Evolutionary conservation across 495 filamentous ascomycete genomes (phyloP).

Genomic region (Astrothelium subdiscretum): DNA sequence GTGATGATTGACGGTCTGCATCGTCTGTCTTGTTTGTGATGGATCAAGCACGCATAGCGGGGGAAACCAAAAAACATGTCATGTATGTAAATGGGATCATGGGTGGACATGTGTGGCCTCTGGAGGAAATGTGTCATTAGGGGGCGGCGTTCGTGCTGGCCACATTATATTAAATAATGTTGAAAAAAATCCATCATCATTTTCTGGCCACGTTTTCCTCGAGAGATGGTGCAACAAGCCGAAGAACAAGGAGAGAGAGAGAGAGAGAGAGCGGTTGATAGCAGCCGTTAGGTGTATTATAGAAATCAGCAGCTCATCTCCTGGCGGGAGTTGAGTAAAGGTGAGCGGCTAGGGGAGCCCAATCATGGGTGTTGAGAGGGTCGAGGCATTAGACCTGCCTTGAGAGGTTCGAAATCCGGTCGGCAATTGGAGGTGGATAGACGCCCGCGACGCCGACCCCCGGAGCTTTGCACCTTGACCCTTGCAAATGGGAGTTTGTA

Average conservation of each 20-base stretch:
- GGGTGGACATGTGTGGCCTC: not conserved
- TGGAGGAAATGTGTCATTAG: not conserved
- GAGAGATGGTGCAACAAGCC: not conserved
- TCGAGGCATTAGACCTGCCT: not conserved
- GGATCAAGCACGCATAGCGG: constrained; percentile 1
- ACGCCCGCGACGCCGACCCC: too few species aligned
- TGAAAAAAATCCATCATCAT: constrained; percentile 1
- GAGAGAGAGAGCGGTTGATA: too few species aligned
- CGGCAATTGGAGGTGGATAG: not conserved
- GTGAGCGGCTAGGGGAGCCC: not conserved
- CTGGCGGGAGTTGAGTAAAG: not conserved
- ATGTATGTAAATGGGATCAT: constrained; percentile 3
- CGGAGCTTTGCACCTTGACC: not conserved
- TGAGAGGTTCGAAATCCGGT: not conserved
- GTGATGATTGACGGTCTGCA: constrained; percentile 2
- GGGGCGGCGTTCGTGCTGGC: not conserved
- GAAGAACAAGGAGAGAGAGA: not conserved
- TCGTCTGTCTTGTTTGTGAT: not conserved
- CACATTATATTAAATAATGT: not conserved
- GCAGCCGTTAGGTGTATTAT: not conserved
- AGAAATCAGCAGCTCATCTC: not conserved
- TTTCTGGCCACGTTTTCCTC: not conserved
- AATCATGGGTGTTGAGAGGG: not conserved
- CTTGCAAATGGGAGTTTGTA: too few species aligned
- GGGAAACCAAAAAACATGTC: not conserved